A percentile compares a stretch with the other conserved stretches of the same genome.
These are phyloP conservation scores for Xylaria flabelliformis DNA, from an alignment of 495 filamentous ascomycete genomes.

Conservation along the genomic window DNA sequence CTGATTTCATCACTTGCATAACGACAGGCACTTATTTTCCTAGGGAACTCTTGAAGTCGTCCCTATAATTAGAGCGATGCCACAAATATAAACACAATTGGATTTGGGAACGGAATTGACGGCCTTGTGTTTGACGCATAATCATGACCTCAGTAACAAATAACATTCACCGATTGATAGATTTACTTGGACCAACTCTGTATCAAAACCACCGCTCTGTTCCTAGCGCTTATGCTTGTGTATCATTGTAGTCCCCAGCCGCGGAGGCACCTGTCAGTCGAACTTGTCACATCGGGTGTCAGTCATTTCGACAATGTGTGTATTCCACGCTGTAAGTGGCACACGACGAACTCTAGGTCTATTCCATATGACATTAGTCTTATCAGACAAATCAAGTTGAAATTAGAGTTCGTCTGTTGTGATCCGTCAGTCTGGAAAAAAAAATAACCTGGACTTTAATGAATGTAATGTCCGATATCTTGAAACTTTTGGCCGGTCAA, in stretches of 20 bases:
- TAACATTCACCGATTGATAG: not conserved
- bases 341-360: not conserved
- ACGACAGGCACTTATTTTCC: not conserved
- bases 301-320: not conserved
- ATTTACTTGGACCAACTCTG: not conserved
- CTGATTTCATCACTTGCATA: constrained; percentile 15
- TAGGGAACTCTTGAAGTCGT: not conserved
- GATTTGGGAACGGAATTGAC: not conserved
- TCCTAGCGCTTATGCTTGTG: not conserved
- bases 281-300: not conserved
- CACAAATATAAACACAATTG: not conserved
- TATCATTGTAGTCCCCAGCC: not conserved
- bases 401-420: not conserved
- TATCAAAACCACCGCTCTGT: not conserved
- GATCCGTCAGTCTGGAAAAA: not conserved
- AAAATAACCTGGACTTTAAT: too few species aligned
- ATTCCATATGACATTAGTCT: not conserved
- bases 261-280: not conserved
- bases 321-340: not conserved
- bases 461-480: not conserved
- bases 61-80: constrained; percentile 11
- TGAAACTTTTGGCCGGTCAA: not conserved
- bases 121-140: not conserved
- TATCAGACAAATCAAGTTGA: not conserved
- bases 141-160: not conserved